These are phyloP conservation scores for Penicillium olsonii DNA, from an alignment of 2,329 filamentous ascomycete genomes.

Conservation along the genomic window DNA sequence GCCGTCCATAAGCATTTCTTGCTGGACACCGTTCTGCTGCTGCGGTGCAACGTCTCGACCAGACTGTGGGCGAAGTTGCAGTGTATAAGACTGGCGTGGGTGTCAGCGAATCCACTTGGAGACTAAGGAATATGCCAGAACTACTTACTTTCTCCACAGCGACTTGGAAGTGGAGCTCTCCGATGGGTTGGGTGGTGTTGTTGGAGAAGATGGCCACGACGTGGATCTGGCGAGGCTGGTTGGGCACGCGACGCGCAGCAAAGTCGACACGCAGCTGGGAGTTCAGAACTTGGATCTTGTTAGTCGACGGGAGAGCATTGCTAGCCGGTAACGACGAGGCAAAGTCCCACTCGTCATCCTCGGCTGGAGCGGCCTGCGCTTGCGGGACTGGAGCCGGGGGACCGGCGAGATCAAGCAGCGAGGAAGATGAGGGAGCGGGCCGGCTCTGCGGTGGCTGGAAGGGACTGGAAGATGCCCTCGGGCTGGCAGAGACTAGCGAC, in stretches of 20 bases:
- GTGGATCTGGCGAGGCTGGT: conserved; percentile 59
- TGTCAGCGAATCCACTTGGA: background rate
- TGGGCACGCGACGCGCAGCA: conserved; percentile 62
- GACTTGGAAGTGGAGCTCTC: conserved; percentile 83
- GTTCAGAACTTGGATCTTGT: conserved; percentile 68
- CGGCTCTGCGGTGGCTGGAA: conserved; percentile 32
- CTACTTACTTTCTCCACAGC: conserved; percentile 82
- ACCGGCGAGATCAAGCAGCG: conserved; percentile 37
- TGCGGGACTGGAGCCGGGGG: conserved; percentile 23
- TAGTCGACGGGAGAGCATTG: conserved; percentile 57
- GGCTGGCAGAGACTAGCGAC: conserved; percentile 54
- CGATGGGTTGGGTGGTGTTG: conserved; percentile 68
- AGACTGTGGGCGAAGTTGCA: conserved; percentile 82
- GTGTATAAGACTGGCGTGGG: conserved; percentile 44
- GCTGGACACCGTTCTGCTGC: conserved; percentile 76
- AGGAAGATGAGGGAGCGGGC: conserved; percentile 26
- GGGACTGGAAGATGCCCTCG: conserved; percentile 48
- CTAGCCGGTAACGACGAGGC: conserved; percentile 75
- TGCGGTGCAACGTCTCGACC: conserved; percentile 71
- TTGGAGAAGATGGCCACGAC: conserved; percentile 85
- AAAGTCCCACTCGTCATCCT: conserved; percentile 95
- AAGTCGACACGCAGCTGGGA: conserved; percentile 73
- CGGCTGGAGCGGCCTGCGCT: conserved; percentile 41
- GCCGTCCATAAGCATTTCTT: conserved; percentile 76
- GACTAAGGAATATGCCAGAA: background rate